These are phyloP conservation scores for Metschnikowia rubicola DNA, from an alignment of 805 yeast genomes.

Conservation along the genomic window DNA sequence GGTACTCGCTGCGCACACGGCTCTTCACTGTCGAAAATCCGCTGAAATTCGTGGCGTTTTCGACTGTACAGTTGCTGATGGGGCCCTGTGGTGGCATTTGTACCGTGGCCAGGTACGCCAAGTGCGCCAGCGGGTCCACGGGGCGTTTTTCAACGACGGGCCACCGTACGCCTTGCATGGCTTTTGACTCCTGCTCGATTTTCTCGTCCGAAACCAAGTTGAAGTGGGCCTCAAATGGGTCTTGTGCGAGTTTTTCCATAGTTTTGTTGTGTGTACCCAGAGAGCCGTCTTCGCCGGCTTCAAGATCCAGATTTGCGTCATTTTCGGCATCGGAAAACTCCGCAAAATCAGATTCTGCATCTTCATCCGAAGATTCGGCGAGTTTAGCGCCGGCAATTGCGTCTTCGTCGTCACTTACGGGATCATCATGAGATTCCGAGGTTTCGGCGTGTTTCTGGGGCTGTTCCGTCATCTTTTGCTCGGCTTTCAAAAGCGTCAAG, in stretches of 20 bases:
- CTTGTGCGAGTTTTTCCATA: slow-evolving; percentile 32
- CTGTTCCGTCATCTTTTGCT: slow-evolving; percentile 2
- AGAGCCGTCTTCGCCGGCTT: no score
- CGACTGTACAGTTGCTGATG: slow-evolving; percentile 7
- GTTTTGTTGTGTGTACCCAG: background rate
- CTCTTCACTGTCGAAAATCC: slow-evolving; percentile 22
- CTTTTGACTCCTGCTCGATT: slow-evolving; percentile 26
- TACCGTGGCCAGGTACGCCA: slow-evolving; percentile 29
- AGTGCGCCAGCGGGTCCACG: slow-evolving; percentile 23
- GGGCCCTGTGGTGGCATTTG: slow-evolving; percentile 34
- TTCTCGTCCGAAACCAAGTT: slow-evolving; percentile 45
- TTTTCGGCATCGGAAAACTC: slow-evolving; percentile 12
- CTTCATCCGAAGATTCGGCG: slow-evolving; percentile 17
- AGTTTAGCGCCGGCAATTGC: slow-evolving; percentile 31
- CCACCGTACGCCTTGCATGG: slow-evolving; percentile 29
- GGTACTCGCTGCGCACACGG: slow-evolving; percentile 25
- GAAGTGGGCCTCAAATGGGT: slow-evolving; percentile 79
- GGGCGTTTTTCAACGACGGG: slow-evolving; percentile 16
- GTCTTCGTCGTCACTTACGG: slow-evolving; percentile 5
- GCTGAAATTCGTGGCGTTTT: slow-evolving; percentile 15
- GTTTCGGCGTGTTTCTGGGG: slow-evolving; percentile 30
- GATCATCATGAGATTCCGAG: background rate
- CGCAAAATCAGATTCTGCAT: slow-evolving; percentile 17
- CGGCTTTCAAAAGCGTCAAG: slow-evolving; percentile 52
- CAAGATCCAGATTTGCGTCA: background rate